A percentile compares a stretch with the other conserved stretches of the same genome.
phyloP scores from a whole-genome alignment of 1,284 basidiomycete species.

The Puccinia triticina region DNA sequence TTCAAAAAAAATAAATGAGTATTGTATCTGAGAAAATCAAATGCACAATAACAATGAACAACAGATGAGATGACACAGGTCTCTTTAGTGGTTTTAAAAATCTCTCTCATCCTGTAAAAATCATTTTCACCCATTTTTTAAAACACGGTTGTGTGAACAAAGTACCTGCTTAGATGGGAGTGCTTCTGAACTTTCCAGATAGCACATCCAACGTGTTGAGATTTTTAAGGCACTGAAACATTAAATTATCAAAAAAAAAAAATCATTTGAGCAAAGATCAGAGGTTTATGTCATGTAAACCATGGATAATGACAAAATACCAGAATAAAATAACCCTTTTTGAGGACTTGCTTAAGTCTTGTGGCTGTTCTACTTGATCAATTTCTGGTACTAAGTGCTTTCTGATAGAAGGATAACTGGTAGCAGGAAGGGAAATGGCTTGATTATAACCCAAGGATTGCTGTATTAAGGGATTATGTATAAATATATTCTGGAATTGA shows the following conservation, averaged over 20 bases:
- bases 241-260: neutral
- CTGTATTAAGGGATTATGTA: neutral
- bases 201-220: neutral
- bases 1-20: neutral
- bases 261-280: neutral
- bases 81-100: neutral
- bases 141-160: neutral
- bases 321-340: constrained; percentile 13
- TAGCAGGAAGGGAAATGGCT: neutral
- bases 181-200: constrained; percentile 3
- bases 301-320: neutral
- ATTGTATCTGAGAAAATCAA: neutral
- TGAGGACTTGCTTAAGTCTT: neutral
- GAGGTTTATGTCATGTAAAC: neutral
- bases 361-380: neutral
- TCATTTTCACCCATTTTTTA: neutral
- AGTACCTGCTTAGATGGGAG: neutral
- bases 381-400: neutral
- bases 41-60: neutral
- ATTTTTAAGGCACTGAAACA: neutral
- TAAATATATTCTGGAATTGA: neutral
- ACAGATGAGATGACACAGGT: too few relatives aligned
- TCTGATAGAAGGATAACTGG: neutral
- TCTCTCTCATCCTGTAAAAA: constrained; percentile 15
- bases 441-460: neutral